Evolutionary conservation across 2,329 filamentous ascomycete genomes (phyloP).

Genomic region (Chrysosporium queenslandicum): DNA sequence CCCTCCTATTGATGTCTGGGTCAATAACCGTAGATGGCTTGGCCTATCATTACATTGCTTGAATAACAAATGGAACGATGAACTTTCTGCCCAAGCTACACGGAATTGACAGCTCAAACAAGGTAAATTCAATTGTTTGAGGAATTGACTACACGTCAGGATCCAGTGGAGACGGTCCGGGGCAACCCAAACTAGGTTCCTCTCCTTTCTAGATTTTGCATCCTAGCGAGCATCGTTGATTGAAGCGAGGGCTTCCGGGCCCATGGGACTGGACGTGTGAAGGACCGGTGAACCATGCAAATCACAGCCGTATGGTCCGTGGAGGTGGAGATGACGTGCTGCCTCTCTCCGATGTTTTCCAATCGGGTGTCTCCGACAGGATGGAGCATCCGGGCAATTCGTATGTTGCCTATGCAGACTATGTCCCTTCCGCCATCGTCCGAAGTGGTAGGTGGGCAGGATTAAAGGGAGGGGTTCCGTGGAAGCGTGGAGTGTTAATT

Average conservation of each 20-base stretch:
- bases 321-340: neutral
- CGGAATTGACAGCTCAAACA: no score
- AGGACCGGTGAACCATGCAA: neutral
- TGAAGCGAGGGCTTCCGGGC: no score
- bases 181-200: neutral
- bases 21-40: neutral
- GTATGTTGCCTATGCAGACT: neutral
- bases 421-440: neutral
- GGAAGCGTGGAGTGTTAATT: neutral
- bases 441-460: neutral
- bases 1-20: neutral
- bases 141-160: neutral
- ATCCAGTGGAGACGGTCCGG: conserved; percentile 4
- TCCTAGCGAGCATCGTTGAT: neutral
- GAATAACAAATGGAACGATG: no score
- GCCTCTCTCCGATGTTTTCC: neutral
- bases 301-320: neutral
- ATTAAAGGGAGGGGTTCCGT: neutral
- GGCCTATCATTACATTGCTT: no score
- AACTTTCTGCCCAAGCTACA: no score
- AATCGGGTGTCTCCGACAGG: no score
- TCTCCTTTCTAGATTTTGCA: neutral
- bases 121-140: no score
- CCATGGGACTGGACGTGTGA: no score
- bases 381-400: no score